A percentile compares a stretch with the other conserved stretches of the same genome.
These are phyloP conservation scores for Nicotiana otophora DNA, from an alignment of 257 asterid species.

Conservation along the genomic window DNA sequence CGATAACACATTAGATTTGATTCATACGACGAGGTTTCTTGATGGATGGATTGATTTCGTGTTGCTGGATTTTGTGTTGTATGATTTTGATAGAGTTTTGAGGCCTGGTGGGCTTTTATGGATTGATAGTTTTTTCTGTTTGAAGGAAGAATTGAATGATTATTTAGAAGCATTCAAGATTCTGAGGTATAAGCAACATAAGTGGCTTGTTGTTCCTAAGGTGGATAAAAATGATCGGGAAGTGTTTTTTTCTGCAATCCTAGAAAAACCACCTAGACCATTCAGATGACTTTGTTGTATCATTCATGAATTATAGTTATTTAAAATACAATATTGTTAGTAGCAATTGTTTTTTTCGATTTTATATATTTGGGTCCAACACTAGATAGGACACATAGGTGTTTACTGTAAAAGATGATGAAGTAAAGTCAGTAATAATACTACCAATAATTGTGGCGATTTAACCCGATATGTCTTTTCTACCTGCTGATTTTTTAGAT, in stretches of 20 bases:
- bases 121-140: slow-evolving; percentile 61
- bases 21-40: slow-evolving; percentile 58
- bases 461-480: not conserved
- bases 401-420: not conserved
- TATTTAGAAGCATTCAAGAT: slow-evolving; percentile 44
- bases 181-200: slow-evolving; percentile 49
- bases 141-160: slow-evolving; percentile 49
- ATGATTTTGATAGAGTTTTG: slow-evolving; percentile 64
- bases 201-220: slow-evolving; percentile 55
- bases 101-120: slow-evolving; percentile 70
- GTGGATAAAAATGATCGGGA: slow-evolving; percentile 41
- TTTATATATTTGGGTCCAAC: not conserved
- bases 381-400: not conserved
- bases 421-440: too few relatives aligned
- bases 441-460: not conserved
- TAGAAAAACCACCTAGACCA: slow-evolving; percentile 66
- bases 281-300: slow-evolving; percentile 19
- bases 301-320: not conserved
- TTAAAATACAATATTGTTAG: not conserved
- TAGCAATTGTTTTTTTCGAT: not conserved
- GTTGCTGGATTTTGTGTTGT: slow-evolving; percentile 50
- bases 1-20: slow-evolving; percentile 58
- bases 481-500: not conserved
- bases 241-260: slow-evolving; percentile 62
- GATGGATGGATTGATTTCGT: slow-evolving; percentile 66